These are phyloP conservation scores for Dioscorea dumetorum DNA, from an alignment of 106 monocot species.

Conservation along the genomic window DNA sequence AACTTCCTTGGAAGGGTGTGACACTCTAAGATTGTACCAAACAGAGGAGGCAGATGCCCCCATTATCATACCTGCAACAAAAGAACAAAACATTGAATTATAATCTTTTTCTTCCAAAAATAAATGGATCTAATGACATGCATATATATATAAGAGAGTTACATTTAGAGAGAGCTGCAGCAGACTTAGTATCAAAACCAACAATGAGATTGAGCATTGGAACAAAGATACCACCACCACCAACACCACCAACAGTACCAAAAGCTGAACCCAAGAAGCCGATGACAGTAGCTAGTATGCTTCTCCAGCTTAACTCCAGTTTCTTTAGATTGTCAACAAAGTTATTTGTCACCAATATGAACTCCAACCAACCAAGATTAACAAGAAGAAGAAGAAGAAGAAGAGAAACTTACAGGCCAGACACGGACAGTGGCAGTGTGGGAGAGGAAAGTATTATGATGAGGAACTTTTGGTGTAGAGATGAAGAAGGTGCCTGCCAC, in stretches of 20 bases:
- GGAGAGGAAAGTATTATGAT: slow-evolving; percentile 12
- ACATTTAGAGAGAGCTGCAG: slow-evolving; percentile 94
- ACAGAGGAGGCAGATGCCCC: slow-evolving; percentile 90
- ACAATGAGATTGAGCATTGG: slow-evolving; percentile 91
- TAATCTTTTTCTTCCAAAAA: background rate
- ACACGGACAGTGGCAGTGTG: slow-evolving; percentile 24
- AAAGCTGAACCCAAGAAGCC: slow-evolving; percentile 90
- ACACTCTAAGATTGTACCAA: slow-evolving; percentile 88
- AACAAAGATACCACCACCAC: slow-evolving; percentile 95
- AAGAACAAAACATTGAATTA: background rate
- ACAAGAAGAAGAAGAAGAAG: background rate
- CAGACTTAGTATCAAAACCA: slow-evolving; percentile 95
- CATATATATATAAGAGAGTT: slow-evolving; percentile 8
- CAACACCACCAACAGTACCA: slow-evolving; percentile 97
- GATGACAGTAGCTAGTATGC: slow-evolving; percentile 43
- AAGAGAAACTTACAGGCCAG: slow-evolving; percentile 55
- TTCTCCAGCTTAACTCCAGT: slow-evolving; percentile 63
- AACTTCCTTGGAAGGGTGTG: slow-evolving; percentile 82
- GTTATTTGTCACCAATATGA: background rate
- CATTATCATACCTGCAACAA: slow-evolving; percentile 87
- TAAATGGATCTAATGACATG: background rate
- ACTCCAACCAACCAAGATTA: background rate
- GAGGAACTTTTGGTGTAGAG: slow-evolving; percentile 2
- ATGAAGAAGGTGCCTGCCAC: slow-evolving; percentile 47
- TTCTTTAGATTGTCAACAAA: slow-evolving; percentile 21